A percentile compares a stretch with the other conserved stretches of the same genome.
These are phyloP conservation scores for Mortierella hygrophila DNA, from an alignment of 192 early-diverging fungal genomes.

Conservation along the genomic window DNA sequence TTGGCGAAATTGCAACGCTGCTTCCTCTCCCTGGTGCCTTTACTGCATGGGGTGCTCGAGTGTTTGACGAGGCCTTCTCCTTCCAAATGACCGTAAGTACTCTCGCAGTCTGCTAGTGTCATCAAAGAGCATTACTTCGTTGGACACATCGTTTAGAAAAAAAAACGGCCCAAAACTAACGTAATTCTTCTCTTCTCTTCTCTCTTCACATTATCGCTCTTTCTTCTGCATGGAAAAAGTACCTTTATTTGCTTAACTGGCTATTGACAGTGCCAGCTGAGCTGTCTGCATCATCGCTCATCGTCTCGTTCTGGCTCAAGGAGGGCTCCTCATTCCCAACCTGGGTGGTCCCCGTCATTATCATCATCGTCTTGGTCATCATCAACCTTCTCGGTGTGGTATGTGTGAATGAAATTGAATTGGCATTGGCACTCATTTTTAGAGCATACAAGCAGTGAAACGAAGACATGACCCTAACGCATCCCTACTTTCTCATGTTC, in stretches of 20 bases:
- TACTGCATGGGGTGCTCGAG: slow-evolving; percentile 34
- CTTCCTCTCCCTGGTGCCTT: slow-evolving; percentile 35
- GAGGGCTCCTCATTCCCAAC: slow-evolving; percentile 28
- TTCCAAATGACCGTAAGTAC: slow-evolving; percentile 34
- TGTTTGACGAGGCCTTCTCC: slow-evolving; percentile 43
- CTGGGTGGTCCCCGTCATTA: slow-evolving; percentile 38
- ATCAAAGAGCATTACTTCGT: background rate
- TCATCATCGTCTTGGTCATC: slow-evolving; percentile 33
- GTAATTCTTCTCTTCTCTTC: background rate
- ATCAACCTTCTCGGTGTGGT: slow-evolving; percentile 44
- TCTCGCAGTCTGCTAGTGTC: background rate
- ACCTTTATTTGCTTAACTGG: slow-evolving; percentile 41
- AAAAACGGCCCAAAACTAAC: background rate
- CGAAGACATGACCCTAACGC: background rate
- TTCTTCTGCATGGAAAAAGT: background rate
- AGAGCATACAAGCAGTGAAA: background rate
- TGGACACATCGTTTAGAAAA: background rate
- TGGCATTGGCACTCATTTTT: background rate
- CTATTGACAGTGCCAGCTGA: slow-evolving; percentile 39
- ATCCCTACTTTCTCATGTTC: background rate
- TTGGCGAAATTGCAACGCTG: slow-evolving; percentile 38
- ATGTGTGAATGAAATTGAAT: background rate
- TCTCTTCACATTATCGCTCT: background rate
- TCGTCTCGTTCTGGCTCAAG: slow-evolving; percentile 25
- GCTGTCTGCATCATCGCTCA: slow-evolving; percentile 32